Evolutionary conservation across 768 basidiomycete genomes (phyloP).

Genomic region (Naganishia randhawae): DNA sequence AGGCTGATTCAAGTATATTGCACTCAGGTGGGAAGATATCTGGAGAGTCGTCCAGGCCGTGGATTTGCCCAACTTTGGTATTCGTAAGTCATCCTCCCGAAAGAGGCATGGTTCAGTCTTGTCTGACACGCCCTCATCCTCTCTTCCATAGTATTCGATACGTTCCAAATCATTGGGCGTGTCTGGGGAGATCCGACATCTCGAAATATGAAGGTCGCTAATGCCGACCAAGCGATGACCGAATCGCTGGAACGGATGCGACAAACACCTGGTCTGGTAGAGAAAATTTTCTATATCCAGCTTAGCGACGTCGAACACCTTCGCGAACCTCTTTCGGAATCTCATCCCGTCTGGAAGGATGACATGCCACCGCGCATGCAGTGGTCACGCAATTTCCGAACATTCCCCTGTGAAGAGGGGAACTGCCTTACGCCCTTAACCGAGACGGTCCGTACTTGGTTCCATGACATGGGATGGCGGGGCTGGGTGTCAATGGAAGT

Average conservation of each 20-base stretch:
- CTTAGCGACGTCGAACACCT: constrained; percentile 50
- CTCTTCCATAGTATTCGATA: not conserved
- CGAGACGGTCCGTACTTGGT: constrained; percentile 45
- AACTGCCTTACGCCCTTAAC: constrained; percentile 52
- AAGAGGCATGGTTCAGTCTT: constrained; percentile 33
- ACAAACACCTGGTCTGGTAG: constrained; percentile 24
- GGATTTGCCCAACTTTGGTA: constrained; percentile 51
- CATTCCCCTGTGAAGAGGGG: constrained; percentile 51
- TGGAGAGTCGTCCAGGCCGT: constrained; percentile 51
- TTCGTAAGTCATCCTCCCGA: constrained; percentile 54
- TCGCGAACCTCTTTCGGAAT: constrained; percentile 29
- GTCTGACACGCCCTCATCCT: not conserved
- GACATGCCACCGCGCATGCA: constrained; percentile 46
- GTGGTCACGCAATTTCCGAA: constrained; percentile 53
- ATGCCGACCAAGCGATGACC: constrained; percentile 11
- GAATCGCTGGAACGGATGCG: constrained; percentile 18
- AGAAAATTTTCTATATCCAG: constrained; percentile 54
- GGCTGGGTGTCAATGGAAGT: constrained; percentile 54
- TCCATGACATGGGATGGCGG: constrained; percentile 49
- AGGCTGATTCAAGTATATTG: not conserved
- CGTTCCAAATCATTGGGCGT: constrained; percentile 10
- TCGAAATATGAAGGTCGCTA: constrained; percentile 6
- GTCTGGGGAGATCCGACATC: constrained; percentile 20
- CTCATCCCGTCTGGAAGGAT: constrained; percentile 33
- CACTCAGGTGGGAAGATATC: constrained; percentile 49